Evolutionary conservation across 2,329 filamentous ascomycete genomes (phyloP).

Genomic region (Pyrenophora graminea): DNA sequence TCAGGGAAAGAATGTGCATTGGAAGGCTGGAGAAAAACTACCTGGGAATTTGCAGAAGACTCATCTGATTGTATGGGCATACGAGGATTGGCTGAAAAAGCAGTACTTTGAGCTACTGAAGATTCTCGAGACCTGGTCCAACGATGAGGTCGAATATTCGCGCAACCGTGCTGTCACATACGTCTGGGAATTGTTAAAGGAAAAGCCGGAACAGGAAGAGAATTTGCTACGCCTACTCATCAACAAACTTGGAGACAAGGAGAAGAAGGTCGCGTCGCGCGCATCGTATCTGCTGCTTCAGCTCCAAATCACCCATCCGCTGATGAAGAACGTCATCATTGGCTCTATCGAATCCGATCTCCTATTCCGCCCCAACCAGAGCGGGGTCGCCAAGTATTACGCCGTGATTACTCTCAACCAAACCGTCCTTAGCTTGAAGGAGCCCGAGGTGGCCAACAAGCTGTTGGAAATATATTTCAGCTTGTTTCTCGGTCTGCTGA

Average conservation of each 20-base stretch:
- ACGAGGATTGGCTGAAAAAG: slow-evolving; percentile 93
- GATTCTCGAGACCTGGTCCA: slow-evolving; percentile 88
- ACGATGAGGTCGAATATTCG: slow-evolving; percentile 93
- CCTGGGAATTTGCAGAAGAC: slow-evolving; percentile 73
- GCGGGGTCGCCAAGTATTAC: slow-evolving; percentile 88
- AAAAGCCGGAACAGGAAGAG: slow-evolving; percentile 96
- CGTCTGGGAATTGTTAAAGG: slow-evolving; percentile 86
- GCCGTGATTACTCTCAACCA: slow-evolving; percentile 96
- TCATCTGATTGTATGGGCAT: slow-evolving; percentile 86
- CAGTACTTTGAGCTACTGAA: slow-evolving; percentile 93
- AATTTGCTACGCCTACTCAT: slow-evolving; percentile 89
- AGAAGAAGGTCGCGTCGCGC: slow-evolving; percentile 92
- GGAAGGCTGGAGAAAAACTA: slow-evolving; percentile 71
- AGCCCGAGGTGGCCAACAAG: slow-evolving; percentile 77
- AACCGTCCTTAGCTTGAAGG: slow-evolving; percentile 84
- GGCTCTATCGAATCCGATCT: slow-evolving; percentile 84
- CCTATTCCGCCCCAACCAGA: slow-evolving; percentile 84
- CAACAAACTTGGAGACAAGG: slow-evolving; percentile 94
- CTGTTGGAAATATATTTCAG: slow-evolving; percentile 91
- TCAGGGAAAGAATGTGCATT: slow-evolving; percentile 64
- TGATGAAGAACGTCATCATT: slow-evolving; percentile 91
- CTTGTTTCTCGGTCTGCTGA: slow-evolving; percentile 81
- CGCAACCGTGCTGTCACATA: slow-evolving; percentile 86
- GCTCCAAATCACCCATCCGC: slow-evolving; percentile 82
- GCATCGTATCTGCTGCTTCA: slow-evolving; percentile 94